Percentiles rank a stretch among this genome's conserved stretches.
Evolutionary conservation across 805 yeast genomes (phyloP).

Genomic region (Kluyveromyces aestuarii): DNA sequence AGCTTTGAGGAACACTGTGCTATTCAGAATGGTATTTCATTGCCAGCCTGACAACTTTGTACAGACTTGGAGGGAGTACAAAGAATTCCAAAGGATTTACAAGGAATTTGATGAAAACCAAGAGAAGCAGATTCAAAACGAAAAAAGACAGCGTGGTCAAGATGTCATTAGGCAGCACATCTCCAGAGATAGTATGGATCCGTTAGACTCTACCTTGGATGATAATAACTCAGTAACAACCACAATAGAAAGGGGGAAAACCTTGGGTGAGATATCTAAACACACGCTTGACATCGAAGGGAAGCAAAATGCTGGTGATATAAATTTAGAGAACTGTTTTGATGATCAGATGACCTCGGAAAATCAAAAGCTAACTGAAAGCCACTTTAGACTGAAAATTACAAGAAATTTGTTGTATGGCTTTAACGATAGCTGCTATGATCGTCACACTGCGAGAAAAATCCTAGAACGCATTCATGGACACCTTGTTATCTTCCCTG

Average conservation of each 20-base stretch:
- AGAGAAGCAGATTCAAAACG: constrained; percentile 23
- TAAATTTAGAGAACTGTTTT: not conserved
- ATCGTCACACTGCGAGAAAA: constrained; percentile 67
- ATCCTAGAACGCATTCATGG: constrained; percentile 70
- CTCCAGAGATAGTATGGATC: not conserved
- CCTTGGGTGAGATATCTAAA: constrained; percentile 7
- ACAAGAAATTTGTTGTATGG: constrained; percentile 26
- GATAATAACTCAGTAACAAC: not conserved
- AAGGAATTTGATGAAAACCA: constrained; percentile 41
- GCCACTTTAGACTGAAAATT: constrained; percentile 18
- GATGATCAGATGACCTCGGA: not conserved
- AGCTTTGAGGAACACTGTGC: constrained; percentile 74
- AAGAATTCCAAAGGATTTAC: constrained; percentile 50
- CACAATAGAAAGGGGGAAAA: constrained; percentile 7
- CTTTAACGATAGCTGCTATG: constrained; percentile 44
- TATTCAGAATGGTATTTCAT: constrained; percentile 80
- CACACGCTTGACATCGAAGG: constrained; percentile 4
- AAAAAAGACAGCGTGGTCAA: constrained; percentile 7
- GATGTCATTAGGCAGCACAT: not conserved
- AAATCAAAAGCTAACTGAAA: constrained; percentile 1
- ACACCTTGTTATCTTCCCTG: constrained; percentile 83
- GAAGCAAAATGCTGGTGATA: not conserved
- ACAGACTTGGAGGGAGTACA: constrained; percentile 84
- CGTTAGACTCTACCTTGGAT: not conserved
- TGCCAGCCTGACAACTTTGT: constrained; percentile 93